phyloP scores from a whole-genome alignment of 2,329 filamentous ascomycete species.

The Fusarium goolgardi region DNA sequence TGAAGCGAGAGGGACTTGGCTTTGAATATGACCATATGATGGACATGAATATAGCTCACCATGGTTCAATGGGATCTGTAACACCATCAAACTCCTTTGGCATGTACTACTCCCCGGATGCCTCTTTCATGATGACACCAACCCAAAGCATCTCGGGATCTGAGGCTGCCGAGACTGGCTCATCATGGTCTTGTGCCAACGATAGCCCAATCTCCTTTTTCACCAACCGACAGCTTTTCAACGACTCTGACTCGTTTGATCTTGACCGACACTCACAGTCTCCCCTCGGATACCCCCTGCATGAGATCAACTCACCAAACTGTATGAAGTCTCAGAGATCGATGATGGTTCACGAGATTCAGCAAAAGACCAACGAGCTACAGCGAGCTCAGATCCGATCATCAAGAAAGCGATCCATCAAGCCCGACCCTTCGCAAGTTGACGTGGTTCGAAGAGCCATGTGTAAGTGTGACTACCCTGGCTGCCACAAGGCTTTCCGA shows the following conservation, averaged over 20 bases:
- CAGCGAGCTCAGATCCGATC: constrained; percentile 56
- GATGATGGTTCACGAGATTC: constrained; percentile 56
- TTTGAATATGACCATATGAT: constrained; percentile 56
- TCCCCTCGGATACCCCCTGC: constrained; percentile 50
- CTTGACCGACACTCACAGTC: constrained; percentile 54
- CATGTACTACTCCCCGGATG: constrained; percentile 53
- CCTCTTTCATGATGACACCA: constrained; percentile 56
- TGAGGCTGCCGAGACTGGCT: constrained; percentile 53
- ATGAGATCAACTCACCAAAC: constrained; percentile 51
- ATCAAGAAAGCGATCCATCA: constrained; percentile 48
- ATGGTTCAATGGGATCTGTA: constrained; percentile 52
- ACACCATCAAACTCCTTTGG: constrained; percentile 54
- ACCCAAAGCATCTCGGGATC: constrained; percentile 56
- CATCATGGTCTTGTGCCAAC: constrained; percentile 55
- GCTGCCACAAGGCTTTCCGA: constrained; percentile 62
- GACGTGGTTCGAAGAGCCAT: constrained; percentile 55
- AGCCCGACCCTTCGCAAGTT: constrained; percentile 47
- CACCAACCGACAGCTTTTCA: constrained; percentile 49
- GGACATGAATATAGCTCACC: constrained; percentile 52
- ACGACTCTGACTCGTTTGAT: constrained; percentile 51
- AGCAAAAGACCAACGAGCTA: constrained; percentile 58
- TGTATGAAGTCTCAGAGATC: constrained; percentile 53
- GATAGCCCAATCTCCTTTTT: constrained; percentile 58
- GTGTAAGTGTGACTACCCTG: constrained; percentile 60
- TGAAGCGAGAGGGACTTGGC: constrained; percentile 52